phyloP scores from a whole-genome alignment of 129 eudicot genomes.

The Lactuca sativa region DNA sequence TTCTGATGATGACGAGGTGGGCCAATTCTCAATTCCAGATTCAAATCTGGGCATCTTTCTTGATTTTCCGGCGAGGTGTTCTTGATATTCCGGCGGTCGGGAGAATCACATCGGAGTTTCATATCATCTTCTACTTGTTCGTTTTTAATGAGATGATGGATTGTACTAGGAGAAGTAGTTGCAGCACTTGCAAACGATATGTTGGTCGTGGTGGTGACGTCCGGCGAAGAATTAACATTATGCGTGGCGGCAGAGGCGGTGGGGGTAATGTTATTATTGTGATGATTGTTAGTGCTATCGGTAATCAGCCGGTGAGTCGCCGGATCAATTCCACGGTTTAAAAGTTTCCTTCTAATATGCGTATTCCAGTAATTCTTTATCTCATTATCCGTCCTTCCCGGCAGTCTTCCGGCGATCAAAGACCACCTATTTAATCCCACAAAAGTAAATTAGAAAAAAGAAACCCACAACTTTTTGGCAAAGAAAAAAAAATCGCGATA shows the following conservation, averaged over 20 bases:
- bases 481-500: background rate
- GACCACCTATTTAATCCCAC: constrained; percentile 66
- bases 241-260: constrained; percentile 37
- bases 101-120: constrained; percentile 15
- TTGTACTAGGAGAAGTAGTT: constrained; percentile 11
- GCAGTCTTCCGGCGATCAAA: constrained; percentile 92
- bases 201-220: constrained; percentile 28
- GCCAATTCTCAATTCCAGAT: constrained; percentile 78
- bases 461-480: constrained; percentile 5
- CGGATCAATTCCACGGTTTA: constrained; percentile 92
- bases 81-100: constrained; percentile 21
- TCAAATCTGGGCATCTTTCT: constrained; percentile 73
- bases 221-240: constrained; percentile 24
- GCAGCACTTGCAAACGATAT: constrained; percentile 26
- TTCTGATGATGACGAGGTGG: constrained; percentile 56
- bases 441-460: constrained; percentile 3
- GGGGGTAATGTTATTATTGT: constrained; percentile 12
- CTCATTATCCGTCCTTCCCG: constrained; percentile 96
- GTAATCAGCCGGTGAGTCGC: constrained; percentile 73
- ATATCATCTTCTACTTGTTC: constrained; percentile 33
- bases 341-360: constrained; percentile 81
- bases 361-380: constrained; percentile 98
- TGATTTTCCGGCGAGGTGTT: constrained; percentile 25
- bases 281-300: constrained; percentile 27
- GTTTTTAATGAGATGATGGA: constrained; percentile 27